Evolutionary conservation across 768 basidiomycete species (phyloP).

Genomic region (Dioszegia aurantiaca): DNA sequence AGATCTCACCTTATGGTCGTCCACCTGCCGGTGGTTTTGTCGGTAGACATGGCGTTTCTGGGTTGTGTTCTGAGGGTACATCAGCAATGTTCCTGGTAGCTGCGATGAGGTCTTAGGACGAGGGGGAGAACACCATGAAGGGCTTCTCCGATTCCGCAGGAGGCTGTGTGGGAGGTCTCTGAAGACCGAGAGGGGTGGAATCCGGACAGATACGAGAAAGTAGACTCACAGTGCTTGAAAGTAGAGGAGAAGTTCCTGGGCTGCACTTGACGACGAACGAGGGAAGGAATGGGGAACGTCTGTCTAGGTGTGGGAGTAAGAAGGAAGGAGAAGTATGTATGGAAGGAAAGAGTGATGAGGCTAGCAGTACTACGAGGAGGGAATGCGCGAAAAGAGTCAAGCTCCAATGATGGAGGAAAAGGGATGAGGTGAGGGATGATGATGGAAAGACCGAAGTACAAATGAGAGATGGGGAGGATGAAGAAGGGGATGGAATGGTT

Average conservation of each 20-base stretch:
- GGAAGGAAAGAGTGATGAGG: not conserved
- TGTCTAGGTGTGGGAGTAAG: not conserved
- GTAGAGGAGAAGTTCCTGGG: no score
- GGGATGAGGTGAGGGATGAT: not conserved
- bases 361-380: not conserved
- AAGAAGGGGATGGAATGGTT: not conserved
- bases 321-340: not conserved
- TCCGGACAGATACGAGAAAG: no score
- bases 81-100: constrained; percentile 1
- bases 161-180: no score
- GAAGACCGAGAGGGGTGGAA: no score
- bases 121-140: not conserved
- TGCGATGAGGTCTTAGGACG: not conserved
- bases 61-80: not conserved
- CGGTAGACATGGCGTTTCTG: not conserved
- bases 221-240: no score
- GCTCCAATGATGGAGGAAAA: constrained; percentile 10
- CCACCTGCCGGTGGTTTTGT: not conserved
- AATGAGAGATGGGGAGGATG: constrained; percentile 5
- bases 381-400: not conserved
- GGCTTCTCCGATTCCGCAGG: no score
- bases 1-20: constrained; percentile 1
- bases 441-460: constrained; percentile 6
- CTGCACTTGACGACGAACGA: no score
- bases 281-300: not conserved